phyloP scores from a whole-genome alignment of 768 basidiomycete species.

The Dendrothele bispora region DNA sequence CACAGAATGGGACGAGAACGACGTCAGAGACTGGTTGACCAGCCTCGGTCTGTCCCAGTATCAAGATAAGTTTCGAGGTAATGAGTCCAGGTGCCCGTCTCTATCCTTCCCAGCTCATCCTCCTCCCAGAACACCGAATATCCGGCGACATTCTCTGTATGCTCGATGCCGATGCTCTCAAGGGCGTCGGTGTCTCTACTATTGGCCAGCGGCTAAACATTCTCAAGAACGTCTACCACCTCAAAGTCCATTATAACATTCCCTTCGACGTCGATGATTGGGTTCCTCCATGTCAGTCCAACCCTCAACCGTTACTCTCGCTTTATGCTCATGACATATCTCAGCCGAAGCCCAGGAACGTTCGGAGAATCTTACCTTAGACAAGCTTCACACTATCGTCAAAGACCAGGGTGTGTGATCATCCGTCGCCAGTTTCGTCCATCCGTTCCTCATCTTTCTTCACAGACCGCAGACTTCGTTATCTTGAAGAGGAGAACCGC shows the following conservation, averaged over 20 bases:
- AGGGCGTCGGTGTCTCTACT: conserved; percentile 83
- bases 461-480: conserved; percentile 65
- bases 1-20: conserved; percentile 71
- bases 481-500: conserved; percentile 78
- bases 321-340: conserved; percentile 4
- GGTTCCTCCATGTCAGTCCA: conserved; percentile 79
- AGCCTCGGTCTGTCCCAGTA: conserved; percentile 85
- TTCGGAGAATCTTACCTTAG: conserved; percentile 54
- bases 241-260: conserved; percentile 83
- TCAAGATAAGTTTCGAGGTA: conserved; percentile 78
- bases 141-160: conserved; percentile 87
- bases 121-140: conserved; percentile 77
- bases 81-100: conserved; percentile 23
- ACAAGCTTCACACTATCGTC: conserved; percentile 64
- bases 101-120: conserved; percentile 12
- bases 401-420: conserved; percentile 67
- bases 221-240: conserved; percentile 87
- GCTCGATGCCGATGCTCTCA: conserved; percentile 81
- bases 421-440: not conserved
- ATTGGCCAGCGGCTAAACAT: conserved; percentile 92
- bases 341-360: conserved; percentile 62
- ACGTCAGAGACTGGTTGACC: conserved; percentile 79
- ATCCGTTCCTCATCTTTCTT: conserved; percentile 9
- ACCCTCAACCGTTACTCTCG: conserved; percentile 4
- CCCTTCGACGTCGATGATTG: conserved; percentile 84